phyloP scores from a whole-genome alignment of 2,329 filamentous ascomycete species.

The Fusarium lyarnte region DNA sequence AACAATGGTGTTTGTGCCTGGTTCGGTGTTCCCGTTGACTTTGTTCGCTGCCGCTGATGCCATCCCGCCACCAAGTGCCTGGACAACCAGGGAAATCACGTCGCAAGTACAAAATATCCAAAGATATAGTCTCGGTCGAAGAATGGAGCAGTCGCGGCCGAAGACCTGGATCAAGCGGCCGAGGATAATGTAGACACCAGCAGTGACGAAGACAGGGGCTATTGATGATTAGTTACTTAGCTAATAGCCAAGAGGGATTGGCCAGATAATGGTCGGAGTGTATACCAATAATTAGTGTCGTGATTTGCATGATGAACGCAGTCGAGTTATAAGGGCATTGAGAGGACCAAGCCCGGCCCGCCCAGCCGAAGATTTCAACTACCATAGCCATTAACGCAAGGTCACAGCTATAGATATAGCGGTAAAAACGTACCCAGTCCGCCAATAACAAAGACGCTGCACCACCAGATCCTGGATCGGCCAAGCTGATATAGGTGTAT shows the following conservation, averaged over 20 bases:
- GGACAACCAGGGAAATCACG: neutral
- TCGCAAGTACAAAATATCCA: neutral
- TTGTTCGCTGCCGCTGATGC: neutral
- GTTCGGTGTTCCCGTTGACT: neutral
- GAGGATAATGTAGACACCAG: neutral
- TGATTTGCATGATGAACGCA: neutral
- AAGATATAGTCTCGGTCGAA: neutral
- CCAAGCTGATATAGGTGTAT: neutral
- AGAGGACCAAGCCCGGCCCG: neutral
- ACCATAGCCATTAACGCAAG: accelerated
- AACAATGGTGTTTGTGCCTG: neutral
- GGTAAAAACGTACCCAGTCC: neutral
- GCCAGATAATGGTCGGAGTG: accelerated
- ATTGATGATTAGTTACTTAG: accelerated
- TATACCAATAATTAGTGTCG: neutral
- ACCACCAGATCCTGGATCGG: neutral
- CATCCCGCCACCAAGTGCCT: neutral
- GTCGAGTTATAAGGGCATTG: neutral
- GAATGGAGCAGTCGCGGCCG: neutral
- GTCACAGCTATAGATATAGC: accelerated
- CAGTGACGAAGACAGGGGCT: neutral
- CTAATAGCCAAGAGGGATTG: accelerated
- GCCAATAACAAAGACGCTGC: neutral
- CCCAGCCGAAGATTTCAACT: neutral
- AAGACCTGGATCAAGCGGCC: neutral